phyloP scores from a whole-genome alignment of 345 rosid genomes.

The Populus ilicifolia region DNA sequence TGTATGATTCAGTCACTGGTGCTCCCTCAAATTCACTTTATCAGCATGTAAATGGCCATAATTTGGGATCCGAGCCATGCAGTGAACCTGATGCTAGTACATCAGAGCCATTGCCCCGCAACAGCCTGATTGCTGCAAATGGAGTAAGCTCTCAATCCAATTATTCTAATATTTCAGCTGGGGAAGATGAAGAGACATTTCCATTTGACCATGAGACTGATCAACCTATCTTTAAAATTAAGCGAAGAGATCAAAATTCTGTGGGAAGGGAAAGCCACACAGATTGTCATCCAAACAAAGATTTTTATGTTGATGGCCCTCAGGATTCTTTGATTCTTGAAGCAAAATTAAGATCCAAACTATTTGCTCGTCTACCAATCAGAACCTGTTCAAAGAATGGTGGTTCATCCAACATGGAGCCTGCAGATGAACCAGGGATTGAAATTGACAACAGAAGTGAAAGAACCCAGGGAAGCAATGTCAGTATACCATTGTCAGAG shows the following conservation, averaged over 20 bases:
- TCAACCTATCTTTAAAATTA: slow-evolving; percentile 33
- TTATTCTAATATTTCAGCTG: slow-evolving; percentile 49
- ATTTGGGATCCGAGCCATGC: slow-evolving; percentile 67
- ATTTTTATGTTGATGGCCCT: slow-evolving; percentile 25
- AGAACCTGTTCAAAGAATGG: slow-evolving; percentile 44
- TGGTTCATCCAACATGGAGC: slow-evolving; percentile 36
- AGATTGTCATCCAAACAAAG: slow-evolving; percentile 14
- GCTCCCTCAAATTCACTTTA: slow-evolving; percentile 24
- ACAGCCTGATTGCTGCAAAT: slow-evolving; percentile 39
- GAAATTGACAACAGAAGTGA: slow-evolving; percentile 61
- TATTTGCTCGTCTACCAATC: slow-evolving; percentile 60
- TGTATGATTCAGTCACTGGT: slow-evolving; percentile 20
- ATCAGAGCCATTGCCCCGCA: slow-evolving; percentile 65
- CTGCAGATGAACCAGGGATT: slow-evolving; percentile 44
- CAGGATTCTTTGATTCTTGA: slow-evolving; percentile 66
- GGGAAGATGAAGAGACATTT: slow-evolving; percentile 57
- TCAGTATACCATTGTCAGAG: slow-evolving; percentile 41
- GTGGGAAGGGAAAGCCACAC: slow-evolving; percentile 27
- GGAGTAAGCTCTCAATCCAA: slow-evolving; percentile 50
- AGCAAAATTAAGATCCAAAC: slow-evolving; percentile 76
- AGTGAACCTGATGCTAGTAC: slow-evolving; percentile 89
- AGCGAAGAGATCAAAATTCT: slow-evolving; percentile 30
- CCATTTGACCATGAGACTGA: slow-evolving; percentile 44
- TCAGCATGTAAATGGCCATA: slow-evolving; percentile 42
- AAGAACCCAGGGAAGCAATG: slow-evolving; percentile 50